These are phyloP conservation scores for Solanum aculeatissimum DNA, from an alignment of 305 asterid species.

Conservation along the genomic window DNA sequence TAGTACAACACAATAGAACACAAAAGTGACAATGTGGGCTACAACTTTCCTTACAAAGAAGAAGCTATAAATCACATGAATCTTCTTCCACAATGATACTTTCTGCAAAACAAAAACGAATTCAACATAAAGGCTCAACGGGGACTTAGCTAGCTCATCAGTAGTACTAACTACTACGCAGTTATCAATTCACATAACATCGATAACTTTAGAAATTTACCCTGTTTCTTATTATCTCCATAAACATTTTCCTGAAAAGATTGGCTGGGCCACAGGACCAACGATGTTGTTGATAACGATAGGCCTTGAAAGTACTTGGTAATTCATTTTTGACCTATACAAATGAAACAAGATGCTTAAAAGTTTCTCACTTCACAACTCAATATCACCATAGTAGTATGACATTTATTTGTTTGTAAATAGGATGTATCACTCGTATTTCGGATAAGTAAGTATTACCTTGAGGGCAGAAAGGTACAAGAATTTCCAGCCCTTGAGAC, in stretches of 20 bases:
- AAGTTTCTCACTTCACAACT: background rate
- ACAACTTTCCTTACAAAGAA: slow-evolving; percentile 18
- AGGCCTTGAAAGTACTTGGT: slow-evolving; percentile 68
- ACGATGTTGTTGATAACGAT: slow-evolving; percentile 58
- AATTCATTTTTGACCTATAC: slow-evolving; percentile 44
- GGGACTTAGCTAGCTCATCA: background rate
- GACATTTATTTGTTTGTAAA: background rate
- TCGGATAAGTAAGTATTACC: background rate
- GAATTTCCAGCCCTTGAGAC: slow-evolving; percentile 47
- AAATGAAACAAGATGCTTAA: background rate
- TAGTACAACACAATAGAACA: slow-evolving; percentile 16
- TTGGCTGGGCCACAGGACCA: slow-evolving; percentile 83
- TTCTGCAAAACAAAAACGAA: background rate
- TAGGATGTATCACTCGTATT: background rate
- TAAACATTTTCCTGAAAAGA: slow-evolving; percentile 56
- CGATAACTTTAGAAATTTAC: background rate
- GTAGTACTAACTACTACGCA: background rate
- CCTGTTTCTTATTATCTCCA: slow-evolving; percentile 32
- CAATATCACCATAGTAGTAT: background rate
- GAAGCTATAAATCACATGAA: slow-evolving; percentile 20
- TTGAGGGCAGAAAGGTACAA: slow-evolving; percentile 29
- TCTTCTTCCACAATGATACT: slow-evolving; percentile 16
- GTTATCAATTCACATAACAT: background rate
- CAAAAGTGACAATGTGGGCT: slow-evolving; percentile 16
- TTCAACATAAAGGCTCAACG: background rate